Evolutionary conservation across 306 rosid species (phyloP).

Genomic region (Pueraria montana): DNA sequence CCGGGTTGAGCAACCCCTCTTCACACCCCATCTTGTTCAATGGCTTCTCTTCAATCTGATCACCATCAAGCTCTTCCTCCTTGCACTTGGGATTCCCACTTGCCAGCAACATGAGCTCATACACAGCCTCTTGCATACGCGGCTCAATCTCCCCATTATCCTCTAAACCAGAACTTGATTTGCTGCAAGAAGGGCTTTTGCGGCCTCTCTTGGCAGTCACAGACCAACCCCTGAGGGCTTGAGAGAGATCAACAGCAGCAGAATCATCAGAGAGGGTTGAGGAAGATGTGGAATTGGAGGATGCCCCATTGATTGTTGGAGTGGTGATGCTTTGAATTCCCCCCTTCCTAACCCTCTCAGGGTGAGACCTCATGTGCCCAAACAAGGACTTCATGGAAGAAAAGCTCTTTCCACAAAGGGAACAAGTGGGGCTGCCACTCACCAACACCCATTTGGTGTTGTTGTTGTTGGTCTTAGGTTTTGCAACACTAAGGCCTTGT

Average conservation of each 20-base stretch:
- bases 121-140: constrained; percentile 48
- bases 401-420: constrained; percentile 35
- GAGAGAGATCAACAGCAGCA: not conserved
- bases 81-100: constrained; percentile 39
- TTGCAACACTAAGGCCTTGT: not conserved
- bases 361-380: constrained; percentile 61
- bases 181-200: constrained; percentile 4
- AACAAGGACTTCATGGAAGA: constrained; percentile 45
- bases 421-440: constrained; percentile 14
- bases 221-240: constrained; percentile 24
- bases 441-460: not conserved
- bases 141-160: constrained; percentile 16
- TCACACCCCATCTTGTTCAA: not conserved
- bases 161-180: not conserved
- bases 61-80: constrained; percentile 2
- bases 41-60: constrained; percentile 9
- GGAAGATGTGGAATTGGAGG: constrained; percentile 7
- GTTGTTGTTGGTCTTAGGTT: not conserved
- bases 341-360: constrained; percentile 51
- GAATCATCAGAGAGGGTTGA: not conserved
- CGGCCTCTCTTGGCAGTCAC: constrained; percentile 58
- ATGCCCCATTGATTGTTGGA: constrained; percentile 38
- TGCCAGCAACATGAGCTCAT: constrained; percentile 57
- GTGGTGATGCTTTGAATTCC: constrained; percentile 45
- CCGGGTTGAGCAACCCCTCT: not conserved